phyloP scores from a whole-genome alignment of 2,329 filamentous ascomycete genomes.

The Aspergillus brasiliensis region DNA sequence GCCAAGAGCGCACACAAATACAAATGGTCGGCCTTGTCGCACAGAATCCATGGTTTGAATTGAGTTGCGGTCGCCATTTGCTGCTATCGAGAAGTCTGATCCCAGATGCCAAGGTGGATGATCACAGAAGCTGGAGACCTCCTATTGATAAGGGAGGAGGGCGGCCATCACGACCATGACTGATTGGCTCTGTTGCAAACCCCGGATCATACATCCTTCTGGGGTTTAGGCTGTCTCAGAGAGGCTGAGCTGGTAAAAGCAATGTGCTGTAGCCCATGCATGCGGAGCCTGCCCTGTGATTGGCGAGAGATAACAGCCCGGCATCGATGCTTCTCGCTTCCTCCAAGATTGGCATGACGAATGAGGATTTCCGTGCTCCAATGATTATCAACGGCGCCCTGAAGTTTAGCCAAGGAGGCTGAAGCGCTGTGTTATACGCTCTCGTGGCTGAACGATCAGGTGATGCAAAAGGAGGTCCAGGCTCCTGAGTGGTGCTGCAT shows the following conservation, averaged over 20 bases:
- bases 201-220: slow-evolving; percentile 5
- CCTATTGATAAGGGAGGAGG: not conserved
- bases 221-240: slow-evolving; percentile 4
- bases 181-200: not conserved
- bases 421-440: not conserved
- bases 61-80: not conserved
- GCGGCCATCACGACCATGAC: not conserved
- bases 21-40: not conserved
- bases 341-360: not conserved
- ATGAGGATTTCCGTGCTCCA: not conserved
- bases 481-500: not conserved
- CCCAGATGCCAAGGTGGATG: not conserved
- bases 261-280: not conserved
- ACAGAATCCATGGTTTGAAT: not conserved
- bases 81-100: not conserved
- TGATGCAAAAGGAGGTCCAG: not conserved
- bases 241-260: not conserved
- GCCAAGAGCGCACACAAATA: not conserved
- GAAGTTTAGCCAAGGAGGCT: not conserved
- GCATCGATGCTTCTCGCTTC: not conserved
- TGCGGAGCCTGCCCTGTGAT: not conserved
- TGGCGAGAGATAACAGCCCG: slow-evolving; percentile 9
- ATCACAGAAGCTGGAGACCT: not conserved
- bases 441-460: not conserved
- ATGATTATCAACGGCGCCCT: not conserved